Evolutionary conservation across 148 eudicot species (phyloP), one percentile per base, ranked within the genome.

Genomic region (Persicaria tinctoria): DNA sequence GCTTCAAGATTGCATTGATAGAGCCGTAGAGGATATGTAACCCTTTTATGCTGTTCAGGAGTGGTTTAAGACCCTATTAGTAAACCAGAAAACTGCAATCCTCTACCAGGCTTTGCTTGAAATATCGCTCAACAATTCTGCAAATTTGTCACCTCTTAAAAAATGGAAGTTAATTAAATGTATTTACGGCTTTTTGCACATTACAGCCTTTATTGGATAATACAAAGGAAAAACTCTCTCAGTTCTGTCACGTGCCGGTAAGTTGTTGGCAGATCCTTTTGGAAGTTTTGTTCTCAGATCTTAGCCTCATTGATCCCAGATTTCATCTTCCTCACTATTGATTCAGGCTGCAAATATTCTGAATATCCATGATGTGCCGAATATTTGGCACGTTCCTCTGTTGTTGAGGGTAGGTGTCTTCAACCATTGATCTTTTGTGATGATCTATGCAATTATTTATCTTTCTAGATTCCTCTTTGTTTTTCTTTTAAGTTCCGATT

Each of bases 361-460:
- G 46, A 94, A 87, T 80, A 84, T 94, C 79, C 92, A 90, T 70
- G 98, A 94, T 77, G 98, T 94, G 77, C 97, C 98, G 73, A 94
- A 94, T 81, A 94, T 94, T 75, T 94, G 98, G 98, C 98, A 94
- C 74, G 87, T 94, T 59, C 98, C 98, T 66, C 97, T 92, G 74
- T 59, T 94, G 80, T 81, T 95, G 66, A 85, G 84, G 92, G 98
- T 94, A 74, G 51, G 97, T 86, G 41, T 32, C 41, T 32, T 32
- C 41, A 32, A 32, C 41, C 3, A 32, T 32, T 13, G 20, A n/a
- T 6, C 73, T 44, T 45, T 14, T 45, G 20, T 23, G 18, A 32
- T 32, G 41, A 41, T 11, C 70, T 66, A 3, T 66, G 32, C 8
- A 4, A 0, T 5, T 70, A 12, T n/a, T 69, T 6, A 20, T 46